Conservation (phyloP, 768 basidiomycete genomes). For the Tulasnella sp. region DNA sequence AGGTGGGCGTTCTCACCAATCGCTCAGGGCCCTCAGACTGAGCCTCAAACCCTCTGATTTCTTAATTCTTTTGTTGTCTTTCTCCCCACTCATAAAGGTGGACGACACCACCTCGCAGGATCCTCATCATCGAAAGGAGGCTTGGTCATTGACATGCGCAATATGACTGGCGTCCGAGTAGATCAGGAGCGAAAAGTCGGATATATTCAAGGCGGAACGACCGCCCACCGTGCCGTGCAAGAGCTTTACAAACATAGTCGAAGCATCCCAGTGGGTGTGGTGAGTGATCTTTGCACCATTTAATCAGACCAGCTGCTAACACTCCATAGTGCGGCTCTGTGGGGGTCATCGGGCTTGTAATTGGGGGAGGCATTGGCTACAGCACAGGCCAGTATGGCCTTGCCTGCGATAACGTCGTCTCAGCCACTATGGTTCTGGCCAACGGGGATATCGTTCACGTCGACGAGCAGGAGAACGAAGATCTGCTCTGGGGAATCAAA, state of each 20-base stretch:
- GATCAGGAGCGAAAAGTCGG: slow-evolving; percentile 5
- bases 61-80: no score
- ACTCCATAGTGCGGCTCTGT: background rate
- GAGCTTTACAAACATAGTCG: slow-evolving; percentile 16
- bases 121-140: slow-evolving; percentile 34
- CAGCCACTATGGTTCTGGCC: slow-evolving; percentile 13
- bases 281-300: no score
- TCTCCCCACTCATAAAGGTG: no score
- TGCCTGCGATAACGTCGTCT: slow-evolving; percentile 5
- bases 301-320: background rate
- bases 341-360: background rate
- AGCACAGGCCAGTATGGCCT: background rate
- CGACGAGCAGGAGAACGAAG: background rate
- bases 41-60: no score
- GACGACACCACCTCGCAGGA: slow-evolving; percentile 37
- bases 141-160: slow-evolving; percentile 27
- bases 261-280: no score
- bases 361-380: slow-evolving; percentile 5
- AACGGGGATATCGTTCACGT: slow-evolving; percentile 7
- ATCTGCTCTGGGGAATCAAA: slow-evolving; percentile 11
- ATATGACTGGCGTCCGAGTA: slow-evolving; percentile 2
- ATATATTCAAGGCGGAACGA: slow-evolving; percentile 14
- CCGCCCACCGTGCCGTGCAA: slow-evolving; percentile 2
- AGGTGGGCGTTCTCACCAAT: no score
- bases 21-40: no score